A percentile compares a stretch with the other conserved stretches of the same genome.
phyloP scores from a whole-genome alignment of 2,329 filamentous ascomycete species.

The Microsporum audouinii region DNA sequence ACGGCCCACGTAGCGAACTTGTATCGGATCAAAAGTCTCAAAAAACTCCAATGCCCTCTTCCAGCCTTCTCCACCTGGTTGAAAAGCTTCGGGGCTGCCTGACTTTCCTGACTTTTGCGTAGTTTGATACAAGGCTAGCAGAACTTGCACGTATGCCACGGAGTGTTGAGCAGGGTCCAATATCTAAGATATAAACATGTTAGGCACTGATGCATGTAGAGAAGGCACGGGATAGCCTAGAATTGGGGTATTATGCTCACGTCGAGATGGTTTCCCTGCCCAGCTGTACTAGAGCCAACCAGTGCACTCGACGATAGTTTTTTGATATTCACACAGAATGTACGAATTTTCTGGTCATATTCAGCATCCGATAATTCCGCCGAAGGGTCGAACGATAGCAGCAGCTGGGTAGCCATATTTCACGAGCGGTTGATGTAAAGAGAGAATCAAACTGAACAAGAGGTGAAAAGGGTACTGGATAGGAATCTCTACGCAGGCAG shows the following conservation, averaged over 20 bases:
- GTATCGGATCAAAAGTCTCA: conserved; percentile 40
- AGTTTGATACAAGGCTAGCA: conserved; percentile 39
- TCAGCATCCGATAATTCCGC: conserved; percentile 27
- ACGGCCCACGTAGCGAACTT: conserved; percentile 34
- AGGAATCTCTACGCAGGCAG: neutral
- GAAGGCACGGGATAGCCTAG: neutral
- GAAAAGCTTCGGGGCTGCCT: conserved; percentile 29
- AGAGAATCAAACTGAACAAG: neutral
- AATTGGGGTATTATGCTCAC: conserved; percentile 17
- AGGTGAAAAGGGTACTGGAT: neutral
- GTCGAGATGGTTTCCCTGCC: conserved; percentile 26
- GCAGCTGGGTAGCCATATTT: conserved; percentile 4
- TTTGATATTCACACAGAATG: conserved; percentile 29
- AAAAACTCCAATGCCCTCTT: conserved; percentile 40
- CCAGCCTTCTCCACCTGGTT: conserved; percentile 40
- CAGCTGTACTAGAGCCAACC: conserved; percentile 20
- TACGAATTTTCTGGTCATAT: conserved; percentile 35
- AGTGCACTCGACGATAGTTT: conserved; percentile 26
- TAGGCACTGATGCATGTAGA: neutral
- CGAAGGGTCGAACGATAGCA: conserved; percentile 32
- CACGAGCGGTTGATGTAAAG: neutral
- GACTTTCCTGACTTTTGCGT: conserved; percentile 26
- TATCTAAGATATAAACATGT: neutral
- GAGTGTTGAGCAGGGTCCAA: conserved; percentile 48
- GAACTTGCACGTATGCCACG: conserved; percentile 47